Percentiles rank a stretch among this genome's conserved stretches.
phyloP scores from a whole-genome alignment of 2,329 filamentous ascomycete species.

The Diaporthe ampelina region DNA sequence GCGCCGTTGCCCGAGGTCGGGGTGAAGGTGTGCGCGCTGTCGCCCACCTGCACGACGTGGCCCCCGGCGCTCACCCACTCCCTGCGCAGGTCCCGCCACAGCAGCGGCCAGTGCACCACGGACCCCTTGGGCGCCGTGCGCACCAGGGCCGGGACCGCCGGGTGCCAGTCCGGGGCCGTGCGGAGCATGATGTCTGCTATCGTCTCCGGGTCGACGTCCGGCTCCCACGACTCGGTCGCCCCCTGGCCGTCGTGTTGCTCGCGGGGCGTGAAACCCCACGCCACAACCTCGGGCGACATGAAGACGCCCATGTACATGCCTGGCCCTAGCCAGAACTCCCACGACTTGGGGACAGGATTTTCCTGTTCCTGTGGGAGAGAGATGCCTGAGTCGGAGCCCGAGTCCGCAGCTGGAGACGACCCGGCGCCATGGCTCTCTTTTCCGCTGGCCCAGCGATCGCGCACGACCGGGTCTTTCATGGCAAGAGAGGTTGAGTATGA shows the following conservation, averaged over 20 bases:
- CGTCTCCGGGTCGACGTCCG: conserved; percentile 30
- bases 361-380: too few relatives aligned
- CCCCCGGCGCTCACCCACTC: too few relatives aligned
- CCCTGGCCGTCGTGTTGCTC: not conserved
- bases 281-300: not conserved
- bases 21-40: too few relatives aligned
- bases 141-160: conserved; percentile 37
- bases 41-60: too few relatives aligned
- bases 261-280: conserved; percentile 23
- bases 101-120: conserved; percentile 56
- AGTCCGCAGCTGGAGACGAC: too few relatives aligned
- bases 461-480: not conserved
- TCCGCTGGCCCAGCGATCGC: not conserved
- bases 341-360: not conserved
- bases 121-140: conserved; percentile 45
- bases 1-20: too few relatives aligned
- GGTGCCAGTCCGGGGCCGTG: conserved; percentile 39
- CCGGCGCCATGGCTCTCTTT: not conserved
- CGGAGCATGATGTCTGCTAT: not conserved
- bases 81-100: conserved; percentile 54
- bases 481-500: not conserved
- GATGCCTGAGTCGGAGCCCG: too few relatives aligned
- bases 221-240: not conserved
- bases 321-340: conserved; percentile 24
- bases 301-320: conserved; percentile 26